These are phyloP conservation scores for Penicillium psychrofluorescens DNA, from an alignment of 495 filamentous ascomycete genomes.

Conservation along the genomic window DNA sequence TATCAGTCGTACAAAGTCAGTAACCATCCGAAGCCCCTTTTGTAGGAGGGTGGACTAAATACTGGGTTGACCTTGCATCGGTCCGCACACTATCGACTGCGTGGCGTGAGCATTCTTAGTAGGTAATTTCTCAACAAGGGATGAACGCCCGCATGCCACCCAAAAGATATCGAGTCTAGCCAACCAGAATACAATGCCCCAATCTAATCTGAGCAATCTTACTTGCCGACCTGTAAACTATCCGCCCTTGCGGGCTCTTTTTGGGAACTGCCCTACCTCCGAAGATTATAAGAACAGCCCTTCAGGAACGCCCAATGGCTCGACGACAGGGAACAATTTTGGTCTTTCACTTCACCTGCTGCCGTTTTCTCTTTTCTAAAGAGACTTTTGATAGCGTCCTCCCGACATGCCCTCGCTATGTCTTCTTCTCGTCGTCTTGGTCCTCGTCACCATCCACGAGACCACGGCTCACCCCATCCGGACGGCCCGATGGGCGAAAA, in stretches of 20 bases:
- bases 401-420: not conserved
- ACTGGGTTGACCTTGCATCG: constrained; percentile 16
- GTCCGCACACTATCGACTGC: constrained; percentile 10
- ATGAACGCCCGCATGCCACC: not conserved
- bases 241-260: constrained; percentile 10
- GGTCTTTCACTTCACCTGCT: not conserved
- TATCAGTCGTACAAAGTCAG: not conserved
- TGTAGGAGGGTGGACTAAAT: not conserved
- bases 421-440: constrained; percentile 3
- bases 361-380: not conserved
- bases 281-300: constrained; percentile 3
- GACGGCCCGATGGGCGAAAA: constrained; percentile 6
- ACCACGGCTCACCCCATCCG: constrained; percentile 10
- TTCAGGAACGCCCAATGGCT: not conserved
- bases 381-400: not conserved
- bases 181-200: constrained; percentile 7
- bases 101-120: constrained; percentile 9
- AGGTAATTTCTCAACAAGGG: constrained; percentile 16
- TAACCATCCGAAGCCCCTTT: too few relatives aligned
- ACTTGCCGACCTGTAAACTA: not conserved
- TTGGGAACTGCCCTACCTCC: constrained; percentile 1
- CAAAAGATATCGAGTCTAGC: not conserved
- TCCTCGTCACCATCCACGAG: constrained; percentile 6
- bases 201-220: not conserved
- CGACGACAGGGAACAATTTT: not conserved